phyloP scores from a whole-genome alignment of 495 filamentous ascomycete species.

The Clavariopsis aquatica region DNA sequence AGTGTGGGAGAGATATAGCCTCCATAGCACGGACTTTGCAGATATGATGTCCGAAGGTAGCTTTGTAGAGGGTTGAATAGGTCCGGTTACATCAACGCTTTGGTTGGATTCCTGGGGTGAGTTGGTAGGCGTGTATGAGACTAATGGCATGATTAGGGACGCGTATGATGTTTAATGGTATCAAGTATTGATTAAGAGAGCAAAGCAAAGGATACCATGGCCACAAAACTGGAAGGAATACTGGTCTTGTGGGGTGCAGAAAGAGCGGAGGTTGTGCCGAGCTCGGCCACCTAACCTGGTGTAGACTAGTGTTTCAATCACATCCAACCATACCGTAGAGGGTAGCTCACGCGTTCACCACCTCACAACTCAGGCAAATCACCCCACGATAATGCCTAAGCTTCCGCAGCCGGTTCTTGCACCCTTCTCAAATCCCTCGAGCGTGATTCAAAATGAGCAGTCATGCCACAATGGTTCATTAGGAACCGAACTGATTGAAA shows the following conservation, averaged over 20 bases:
- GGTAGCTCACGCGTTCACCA: background rate
- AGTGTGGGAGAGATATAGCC: conserved; percentile 36
- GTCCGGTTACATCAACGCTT: background rate
- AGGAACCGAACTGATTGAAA: background rate
- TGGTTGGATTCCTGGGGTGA: background rate
- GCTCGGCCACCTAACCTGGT: background rate
- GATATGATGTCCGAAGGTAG: background rate
- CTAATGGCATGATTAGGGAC: background rate
- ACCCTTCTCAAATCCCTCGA: background rate
- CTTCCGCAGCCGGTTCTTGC: background rate
- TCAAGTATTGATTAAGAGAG: background rate
- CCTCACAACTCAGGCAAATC: background rate
- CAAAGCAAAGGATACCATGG: background rate
- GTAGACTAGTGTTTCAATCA: background rate
- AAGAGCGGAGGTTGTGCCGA: background rate
- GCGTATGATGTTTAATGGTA: background rate
- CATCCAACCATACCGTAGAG: background rate
- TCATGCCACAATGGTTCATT: background rate
- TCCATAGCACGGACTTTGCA: conserved; percentile 16
- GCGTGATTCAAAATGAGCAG: background rate
- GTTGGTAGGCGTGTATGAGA: background rate
- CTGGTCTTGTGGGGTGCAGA: background rate
- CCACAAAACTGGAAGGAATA: background rate
- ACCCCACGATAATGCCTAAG: background rate
- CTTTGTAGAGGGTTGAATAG: background rate